These are phyloP conservation scores for Alternaria rosae DNA, from an alignment of 2,329 filamentous ascomycete genomes.

Conservation along the genomic window DNA sequence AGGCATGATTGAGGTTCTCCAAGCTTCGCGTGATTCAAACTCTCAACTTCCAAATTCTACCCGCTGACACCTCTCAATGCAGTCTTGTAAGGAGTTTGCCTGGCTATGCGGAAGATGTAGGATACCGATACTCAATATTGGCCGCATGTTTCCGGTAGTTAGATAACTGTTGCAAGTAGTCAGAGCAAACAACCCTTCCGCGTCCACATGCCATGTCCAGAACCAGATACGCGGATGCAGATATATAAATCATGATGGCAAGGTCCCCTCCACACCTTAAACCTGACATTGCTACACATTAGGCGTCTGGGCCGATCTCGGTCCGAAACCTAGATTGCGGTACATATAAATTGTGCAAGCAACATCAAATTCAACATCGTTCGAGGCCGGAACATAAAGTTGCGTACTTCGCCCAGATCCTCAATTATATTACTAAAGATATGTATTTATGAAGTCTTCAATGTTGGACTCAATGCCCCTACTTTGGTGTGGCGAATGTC, in stretches of 20 bases:
- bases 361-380: background rate
- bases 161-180: background rate
- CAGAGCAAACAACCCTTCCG: background rate
- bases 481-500: background rate
- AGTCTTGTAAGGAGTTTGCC: background rate
- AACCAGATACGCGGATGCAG: background rate
- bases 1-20: background rate
- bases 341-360: background rate
- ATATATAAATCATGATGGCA: background rate
- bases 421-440: background rate
- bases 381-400: too few species aligned
- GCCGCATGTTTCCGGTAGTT: background rate
- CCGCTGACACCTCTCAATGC: constrained; percentile 4
- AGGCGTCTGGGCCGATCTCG: background rate
- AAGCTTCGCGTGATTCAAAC: background rate
- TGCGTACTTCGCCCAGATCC: background rate
- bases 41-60: background rate
- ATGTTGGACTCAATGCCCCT: background rate
- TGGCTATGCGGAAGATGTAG: background rate
- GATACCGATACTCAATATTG: background rate
- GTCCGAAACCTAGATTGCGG: background rate
- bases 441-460: background rate
- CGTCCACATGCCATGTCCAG: background rate
- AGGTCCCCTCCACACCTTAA: background rate
- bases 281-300: background rate